A percentile compares a stretch with the other conserved stretches of the same genome.
Conservation (phyloP, 2,329 filamentous ascomycete genomes). For the Phaeosphaeriaceae sp. region DNA sequence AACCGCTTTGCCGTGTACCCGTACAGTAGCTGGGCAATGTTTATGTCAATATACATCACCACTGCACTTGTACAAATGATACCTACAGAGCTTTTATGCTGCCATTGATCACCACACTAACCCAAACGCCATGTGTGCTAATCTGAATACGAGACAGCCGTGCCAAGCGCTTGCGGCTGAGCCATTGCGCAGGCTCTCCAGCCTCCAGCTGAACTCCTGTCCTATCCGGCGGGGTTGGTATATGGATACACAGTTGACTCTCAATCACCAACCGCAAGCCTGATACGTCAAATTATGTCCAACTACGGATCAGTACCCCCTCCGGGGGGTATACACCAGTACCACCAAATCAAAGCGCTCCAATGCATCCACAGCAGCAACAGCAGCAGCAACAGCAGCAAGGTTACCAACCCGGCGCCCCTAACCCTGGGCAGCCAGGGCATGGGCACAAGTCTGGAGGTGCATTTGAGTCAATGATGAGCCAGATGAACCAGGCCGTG, state of each 20-base stretch:
- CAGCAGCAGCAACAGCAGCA: conserved; percentile 31
- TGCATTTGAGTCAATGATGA: conserved; percentile 40
- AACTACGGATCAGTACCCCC: conserved; percentile 40
- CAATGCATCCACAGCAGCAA: conserved; percentile 17
- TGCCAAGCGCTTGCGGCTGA: conserved; percentile 27
- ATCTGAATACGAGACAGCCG: conserved; percentile 5
- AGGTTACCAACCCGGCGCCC: conserved; percentile 20
- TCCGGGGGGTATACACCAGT: conserved; percentile 36
- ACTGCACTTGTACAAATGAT: too few species aligned
- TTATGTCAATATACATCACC: not conserved
- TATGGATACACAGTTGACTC: not conserved
- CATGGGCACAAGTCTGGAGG: conserved; percentile 29
- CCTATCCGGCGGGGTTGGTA: conserved; percentile 2
- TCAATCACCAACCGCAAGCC: not conserved
- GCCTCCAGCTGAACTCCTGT: conserved; percentile 4
- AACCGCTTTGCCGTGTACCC: too few species aligned
- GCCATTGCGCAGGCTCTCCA: conserved; percentile 2
- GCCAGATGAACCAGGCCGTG: conserved; percentile 46
- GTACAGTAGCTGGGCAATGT: not conserved
- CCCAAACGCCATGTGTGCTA: conserved; percentile 3
- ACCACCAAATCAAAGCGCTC: conserved; percentile 26
- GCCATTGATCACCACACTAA: conserved; percentile 1
- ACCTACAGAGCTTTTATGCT: not conserved
- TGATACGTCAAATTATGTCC: conserved; percentile 30
- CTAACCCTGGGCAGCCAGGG: conserved; percentile 18